A percentile compares a stretch with the other conserved stretches of the same genome.
phyloP scores from a whole-genome alignment of 2,329 filamentous ascomycete species.

The Sporothrix phasma region DNA sequence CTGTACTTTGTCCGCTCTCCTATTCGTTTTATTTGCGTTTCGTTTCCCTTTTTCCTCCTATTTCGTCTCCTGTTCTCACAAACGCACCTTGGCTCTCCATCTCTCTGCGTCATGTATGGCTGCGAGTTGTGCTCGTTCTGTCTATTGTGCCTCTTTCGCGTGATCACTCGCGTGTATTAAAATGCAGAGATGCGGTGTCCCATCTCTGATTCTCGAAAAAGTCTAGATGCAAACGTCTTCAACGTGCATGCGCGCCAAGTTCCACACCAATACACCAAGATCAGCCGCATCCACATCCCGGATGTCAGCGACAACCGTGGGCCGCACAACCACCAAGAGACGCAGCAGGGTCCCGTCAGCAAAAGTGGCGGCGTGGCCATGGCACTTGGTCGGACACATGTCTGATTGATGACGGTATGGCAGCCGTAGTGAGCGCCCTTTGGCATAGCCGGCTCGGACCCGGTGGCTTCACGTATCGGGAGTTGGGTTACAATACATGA shows the following conservation, averaged over 20 bases:
- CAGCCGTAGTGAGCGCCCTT: background rate
- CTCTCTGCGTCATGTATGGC: background rate
- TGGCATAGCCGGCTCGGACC: background rate
- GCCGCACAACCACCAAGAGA: conserved; percentile 7
- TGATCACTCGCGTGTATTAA: background rate
- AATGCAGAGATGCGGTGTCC: background rate
- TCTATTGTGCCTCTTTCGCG: background rate
- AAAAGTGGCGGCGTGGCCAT: background rate
- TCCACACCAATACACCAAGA: conserved; percentile 44
- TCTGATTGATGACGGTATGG: background rate
- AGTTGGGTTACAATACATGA: background rate
- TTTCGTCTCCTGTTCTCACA: too few relatives aligned
- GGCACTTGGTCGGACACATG: background rate
- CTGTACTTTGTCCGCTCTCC: background rate
- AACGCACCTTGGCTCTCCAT: too few relatives aligned
- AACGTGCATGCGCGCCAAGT: too few relatives aligned
- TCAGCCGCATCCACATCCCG: conserved; percentile 50
- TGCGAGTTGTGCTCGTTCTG: background rate
- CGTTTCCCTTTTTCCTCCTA: background rate
- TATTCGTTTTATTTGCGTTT: background rate
- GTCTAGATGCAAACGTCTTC: too few relatives aligned
- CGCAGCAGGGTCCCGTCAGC: background rate
- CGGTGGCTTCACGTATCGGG: background rate
- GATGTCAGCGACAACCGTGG: conserved; percentile 42
- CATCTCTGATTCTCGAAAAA: background rate